phyloP scores from a whole-genome alignment of 208 protist genomes.

The Lotmaria passim region DNA sequence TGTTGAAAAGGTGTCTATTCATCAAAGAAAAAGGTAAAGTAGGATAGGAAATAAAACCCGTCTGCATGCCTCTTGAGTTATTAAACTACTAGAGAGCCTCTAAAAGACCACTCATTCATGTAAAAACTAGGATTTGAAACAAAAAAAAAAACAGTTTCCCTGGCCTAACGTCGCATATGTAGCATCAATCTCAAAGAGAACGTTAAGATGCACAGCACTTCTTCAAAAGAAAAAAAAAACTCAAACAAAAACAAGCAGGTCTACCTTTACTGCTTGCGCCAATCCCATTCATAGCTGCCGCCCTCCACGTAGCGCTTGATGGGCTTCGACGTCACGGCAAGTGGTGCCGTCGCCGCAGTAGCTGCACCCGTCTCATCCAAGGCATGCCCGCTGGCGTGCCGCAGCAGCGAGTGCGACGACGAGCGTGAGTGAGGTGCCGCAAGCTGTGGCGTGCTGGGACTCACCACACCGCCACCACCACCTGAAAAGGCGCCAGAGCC shows the following conservation, averaged over 20 bases:
- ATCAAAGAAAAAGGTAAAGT: no score
- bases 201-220: no score
- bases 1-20: no score
- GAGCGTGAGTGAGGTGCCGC: conserved; percentile 17
- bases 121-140: no score
- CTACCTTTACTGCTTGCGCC: conserved; percentile 25
- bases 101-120: no score
- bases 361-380: background rate
- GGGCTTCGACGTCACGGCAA: conserved; percentile 16
- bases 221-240: background rate
- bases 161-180: no score
- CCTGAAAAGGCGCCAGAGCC: background rate
- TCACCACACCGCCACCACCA: background rate
- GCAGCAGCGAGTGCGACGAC: conserved; percentile 11
- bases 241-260: no score
- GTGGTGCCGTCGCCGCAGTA: background rate
- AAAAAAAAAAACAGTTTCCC: no score
- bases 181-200: no score
- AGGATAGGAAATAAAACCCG: no score
- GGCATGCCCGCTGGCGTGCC: background rate
- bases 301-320: conserved; percentile 48
- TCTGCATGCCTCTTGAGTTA: no score
- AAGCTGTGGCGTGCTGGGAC: background rate
- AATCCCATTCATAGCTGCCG: conserved; percentile 64
- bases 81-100: no score